phyloP scores from a whole-genome alignment of 1,284 basidiomycete species.

The Malassezia brasiliensis region DNA sequence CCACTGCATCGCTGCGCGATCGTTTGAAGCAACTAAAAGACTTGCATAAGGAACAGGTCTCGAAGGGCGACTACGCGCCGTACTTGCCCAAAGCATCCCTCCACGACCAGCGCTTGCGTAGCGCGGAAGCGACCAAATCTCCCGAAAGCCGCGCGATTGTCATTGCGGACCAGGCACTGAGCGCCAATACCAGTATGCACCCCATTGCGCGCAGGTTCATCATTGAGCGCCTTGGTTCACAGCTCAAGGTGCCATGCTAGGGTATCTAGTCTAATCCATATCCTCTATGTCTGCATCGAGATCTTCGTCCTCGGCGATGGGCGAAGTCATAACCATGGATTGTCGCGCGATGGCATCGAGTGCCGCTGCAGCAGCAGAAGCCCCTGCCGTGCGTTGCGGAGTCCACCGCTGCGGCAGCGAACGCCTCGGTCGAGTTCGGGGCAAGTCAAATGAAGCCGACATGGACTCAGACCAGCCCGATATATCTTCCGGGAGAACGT shows the following conservation, averaged over 20 bases:
- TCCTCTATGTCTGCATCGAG: conserved; percentile 35
- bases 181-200: conserved; percentile 9
- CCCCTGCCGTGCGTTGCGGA: conserved; percentile 8
- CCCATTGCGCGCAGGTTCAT: conserved; percentile 14
- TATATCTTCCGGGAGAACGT: background rate
- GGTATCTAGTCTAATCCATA: conserved; percentile 19
- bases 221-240: conserved; percentile 6
- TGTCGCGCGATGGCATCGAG: conserved; percentile 14
- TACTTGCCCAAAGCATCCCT: conserved; percentile 2
- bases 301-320: conserved; percentile 26
- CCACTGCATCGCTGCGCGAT: background rate
- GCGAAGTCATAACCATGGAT: conserved; percentile 11
- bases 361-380: conserved; percentile 19
- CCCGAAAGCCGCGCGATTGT: background rate
- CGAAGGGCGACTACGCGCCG: conserved; percentile 12
- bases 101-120: background rate
- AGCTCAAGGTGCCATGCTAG: conserved; percentile 6
- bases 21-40: background rate
- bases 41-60: background rate
- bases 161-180: conserved; percentile 11
- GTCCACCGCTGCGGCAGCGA: conserved; percentile 19
- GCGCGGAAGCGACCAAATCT: background rate
- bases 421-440: background rate
- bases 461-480: background rate
- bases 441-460: background rate